A percentile compares a stretch with the other conserved stretches of the same genome.
phyloP scores from a whole-genome alignment of 495 filamentous ascomycete species.

The Amphirosellinia nigrospora region DNA sequence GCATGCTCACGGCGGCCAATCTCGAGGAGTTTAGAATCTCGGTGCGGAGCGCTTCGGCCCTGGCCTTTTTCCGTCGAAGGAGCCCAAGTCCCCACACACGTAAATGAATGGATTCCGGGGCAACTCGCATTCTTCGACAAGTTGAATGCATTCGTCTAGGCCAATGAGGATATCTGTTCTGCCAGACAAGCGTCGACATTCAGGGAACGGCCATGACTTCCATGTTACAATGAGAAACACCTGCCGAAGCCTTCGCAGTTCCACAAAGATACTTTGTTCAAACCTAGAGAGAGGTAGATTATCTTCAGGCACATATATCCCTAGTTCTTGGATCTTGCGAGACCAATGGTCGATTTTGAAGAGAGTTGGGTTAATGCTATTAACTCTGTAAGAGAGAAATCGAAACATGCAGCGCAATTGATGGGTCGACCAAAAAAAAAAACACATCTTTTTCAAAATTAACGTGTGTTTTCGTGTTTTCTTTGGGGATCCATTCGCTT shows the following conservation, averaged over 20 bases:
- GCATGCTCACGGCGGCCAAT: background rate
- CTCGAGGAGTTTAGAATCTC: background rate
- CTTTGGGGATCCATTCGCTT: background rate
- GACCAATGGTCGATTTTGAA: background rate
- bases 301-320: background rate
- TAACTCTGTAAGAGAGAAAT: background rate
- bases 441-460: background rate
- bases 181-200: background rate
- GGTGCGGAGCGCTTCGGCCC: background rate
- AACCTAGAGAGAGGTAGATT: background rate
- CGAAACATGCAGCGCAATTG: background rate
- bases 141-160: background rate
- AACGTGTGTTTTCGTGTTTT: background rate
- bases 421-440: background rate
- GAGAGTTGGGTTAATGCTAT: background rate
- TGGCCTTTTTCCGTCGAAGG: background rate
- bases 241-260: background rate
- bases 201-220: background rate
- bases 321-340: background rate
- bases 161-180: background rate
- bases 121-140: background rate
- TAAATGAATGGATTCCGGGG: background rate
- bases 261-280: background rate
- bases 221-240: background rate
- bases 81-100: background rate